These are phyloP conservation scores for Cyclanthera cordifolia DNA, from an alignment of 306 rosid genomes.

Conservation along the genomic window DNA sequence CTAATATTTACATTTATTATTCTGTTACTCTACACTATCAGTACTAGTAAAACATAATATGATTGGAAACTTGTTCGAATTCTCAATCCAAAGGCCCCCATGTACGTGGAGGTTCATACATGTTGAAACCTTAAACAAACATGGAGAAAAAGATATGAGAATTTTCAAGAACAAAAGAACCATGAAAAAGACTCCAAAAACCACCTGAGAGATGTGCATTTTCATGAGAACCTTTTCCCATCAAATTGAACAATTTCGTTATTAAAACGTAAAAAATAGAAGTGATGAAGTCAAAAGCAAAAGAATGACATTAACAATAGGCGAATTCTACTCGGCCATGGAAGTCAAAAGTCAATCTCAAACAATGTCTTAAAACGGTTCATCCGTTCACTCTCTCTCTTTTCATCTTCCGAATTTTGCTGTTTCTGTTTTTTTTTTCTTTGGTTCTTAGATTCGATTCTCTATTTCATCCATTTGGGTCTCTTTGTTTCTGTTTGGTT, in stretches of 20 bases:
- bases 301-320: neutral
- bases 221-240: neutral
- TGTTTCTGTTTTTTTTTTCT: neutral
- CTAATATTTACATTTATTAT: too few relatives aligned
- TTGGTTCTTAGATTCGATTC: neutral
- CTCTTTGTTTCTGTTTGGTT: neutral
- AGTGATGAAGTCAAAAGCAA: conserved; percentile 2
- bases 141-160: neutral
- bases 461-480: neutral
- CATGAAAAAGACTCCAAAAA: neutral
- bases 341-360: neutral
- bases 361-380: conserved; percentile 1
- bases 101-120: neutral
- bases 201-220: neutral
- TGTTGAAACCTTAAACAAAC: neutral
- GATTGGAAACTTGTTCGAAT: neutral
- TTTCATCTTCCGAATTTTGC: neutral
- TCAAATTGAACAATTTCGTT: neutral
- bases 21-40: too few relatives aligned
- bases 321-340: neutral
- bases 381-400: too few relatives aligned
- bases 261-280: too few relatives aligned
- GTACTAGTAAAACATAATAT: too few relatives aligned
- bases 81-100: neutral
- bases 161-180: neutral